A percentile compares a stretch with the other conserved stretches of the same genome.
phyloP scores from a whole-genome alignment of 2,329 filamentous ascomycete species.

The Xylariaceae sp. region DNA sequence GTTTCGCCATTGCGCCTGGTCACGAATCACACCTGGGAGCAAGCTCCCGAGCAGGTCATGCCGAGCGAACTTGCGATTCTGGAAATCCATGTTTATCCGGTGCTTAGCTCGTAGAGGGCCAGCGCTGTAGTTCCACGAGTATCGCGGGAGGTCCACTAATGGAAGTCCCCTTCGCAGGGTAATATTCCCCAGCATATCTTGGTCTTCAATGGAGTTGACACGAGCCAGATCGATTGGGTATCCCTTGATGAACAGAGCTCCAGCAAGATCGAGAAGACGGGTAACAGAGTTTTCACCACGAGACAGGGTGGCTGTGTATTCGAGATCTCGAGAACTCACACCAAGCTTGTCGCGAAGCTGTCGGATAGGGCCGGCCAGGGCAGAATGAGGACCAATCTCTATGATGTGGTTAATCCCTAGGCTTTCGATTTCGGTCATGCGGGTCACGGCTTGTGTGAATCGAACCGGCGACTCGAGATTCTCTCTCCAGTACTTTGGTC shows the following conservation, averaged over 20 bases:
- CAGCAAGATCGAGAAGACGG: constrained; percentile 21
- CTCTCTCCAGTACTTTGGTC: constrained; percentile 16
- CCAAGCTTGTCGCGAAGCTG: constrained; percentile 20
- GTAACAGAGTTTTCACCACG: constrained; percentile 17
- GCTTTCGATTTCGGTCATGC: constrained; percentile 9
- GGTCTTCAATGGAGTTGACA: constrained; percentile 21
- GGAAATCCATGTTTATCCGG: constrained; percentile 15
- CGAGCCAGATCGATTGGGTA: constrained; percentile 14
- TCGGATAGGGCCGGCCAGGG: constrained; percentile 14
- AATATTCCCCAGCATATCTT: constrained; percentile 9
- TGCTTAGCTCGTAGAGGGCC: constrained; percentile 12
- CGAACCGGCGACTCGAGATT: constrained; percentile 13
- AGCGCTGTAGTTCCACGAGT: constrained; percentile 16
- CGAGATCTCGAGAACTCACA: constrained; percentile 13
- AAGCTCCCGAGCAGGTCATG: constrained; percentile 24
- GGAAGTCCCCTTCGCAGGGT: constrained; percentile 8
- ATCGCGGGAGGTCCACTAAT: constrained; percentile 15
- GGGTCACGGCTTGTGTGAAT: constrained; percentile 6
- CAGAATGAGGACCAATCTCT: constrained; percentile 23
- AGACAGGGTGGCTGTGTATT: constrained; percentile 15
- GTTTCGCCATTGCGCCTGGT: constrained; percentile 25
- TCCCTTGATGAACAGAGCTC: constrained; percentile 17
- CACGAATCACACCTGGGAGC: constrained; percentile 16
- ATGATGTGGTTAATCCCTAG: constrained; percentile 14
- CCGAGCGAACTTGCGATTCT: constrained; percentile 14